phyloP scores from a whole-genome alignment of 163 green algal species.

The Volvox carteri region DNA sequence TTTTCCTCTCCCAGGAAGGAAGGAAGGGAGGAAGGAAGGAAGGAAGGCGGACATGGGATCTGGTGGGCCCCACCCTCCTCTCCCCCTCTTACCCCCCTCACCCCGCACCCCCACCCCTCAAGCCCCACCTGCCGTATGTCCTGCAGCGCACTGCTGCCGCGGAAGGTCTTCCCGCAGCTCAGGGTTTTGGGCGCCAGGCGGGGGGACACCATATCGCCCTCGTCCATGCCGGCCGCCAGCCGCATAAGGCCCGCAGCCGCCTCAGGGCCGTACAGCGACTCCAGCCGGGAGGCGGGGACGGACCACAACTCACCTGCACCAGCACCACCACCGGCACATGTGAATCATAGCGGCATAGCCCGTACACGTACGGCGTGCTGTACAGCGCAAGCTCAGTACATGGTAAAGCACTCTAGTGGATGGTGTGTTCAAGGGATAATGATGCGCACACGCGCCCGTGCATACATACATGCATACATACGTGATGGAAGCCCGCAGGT shows the following conservation, averaged over 20 bases:
- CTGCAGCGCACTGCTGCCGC: conserved; percentile 34
- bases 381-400: no score
- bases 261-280: conserved; percentile 58
- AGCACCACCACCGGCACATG: no score
- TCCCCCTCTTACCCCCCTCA: neutral
- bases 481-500: no score
- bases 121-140: conserved; percentile 12
- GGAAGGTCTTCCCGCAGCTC: conserved; percentile 87
- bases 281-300: conserved; percentile 69
- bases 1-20: no score
- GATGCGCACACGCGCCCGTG: no score
- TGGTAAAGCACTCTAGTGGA: no score
- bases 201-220: conserved; percentile 74
- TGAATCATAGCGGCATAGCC: no score
- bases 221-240: conserved; percentile 78
- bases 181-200: conserved; percentile 78
- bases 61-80: neutral
- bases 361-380: no score
- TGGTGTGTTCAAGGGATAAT: no score
- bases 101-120: neutral
- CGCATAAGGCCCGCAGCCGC: conserved; percentile 58
- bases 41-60: no score
- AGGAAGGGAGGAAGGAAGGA: no score
- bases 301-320: conserved; percentile 79
- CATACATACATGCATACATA: no score